phyloP scores from a whole-genome alignment of 495 filamentous ascomycete species.

The Gamarada debralockiae region DNA sequence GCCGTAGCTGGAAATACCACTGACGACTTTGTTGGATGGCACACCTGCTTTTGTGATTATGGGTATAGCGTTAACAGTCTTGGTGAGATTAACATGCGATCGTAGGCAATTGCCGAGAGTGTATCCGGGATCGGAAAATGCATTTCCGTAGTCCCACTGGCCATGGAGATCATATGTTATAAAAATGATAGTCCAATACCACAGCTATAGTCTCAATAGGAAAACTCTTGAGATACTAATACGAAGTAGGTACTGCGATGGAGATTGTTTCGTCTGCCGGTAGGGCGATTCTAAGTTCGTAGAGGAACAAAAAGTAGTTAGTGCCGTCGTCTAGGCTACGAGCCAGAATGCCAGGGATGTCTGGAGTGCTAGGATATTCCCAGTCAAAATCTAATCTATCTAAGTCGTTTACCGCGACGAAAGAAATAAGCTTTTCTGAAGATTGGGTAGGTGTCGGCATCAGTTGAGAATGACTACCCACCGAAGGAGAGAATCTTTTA shows the following conservation, averaged over 20 bases:
- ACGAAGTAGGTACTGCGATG: constrained; percentile 26
- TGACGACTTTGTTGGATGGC: constrained; percentile 31
- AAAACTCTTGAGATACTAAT: constrained; percentile 33
- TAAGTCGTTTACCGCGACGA: constrained; percentile 21
- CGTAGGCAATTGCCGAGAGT: constrained; percentile 27
- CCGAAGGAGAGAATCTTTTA: constrained; percentile 43
- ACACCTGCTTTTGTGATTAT: constrained; percentile 46
- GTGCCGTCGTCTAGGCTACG: constrained; percentile 24
- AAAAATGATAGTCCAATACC: constrained; percentile 30
- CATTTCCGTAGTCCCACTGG: constrained; percentile 12
- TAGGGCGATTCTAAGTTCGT: constrained; percentile 1
- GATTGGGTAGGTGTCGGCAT: constrained; percentile 29
- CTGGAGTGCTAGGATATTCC: constrained; percentile 29
- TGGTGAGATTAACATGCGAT: constrained; percentile 36
- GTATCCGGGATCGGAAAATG: constrained; percentile 19
- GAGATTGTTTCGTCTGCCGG: background rate
- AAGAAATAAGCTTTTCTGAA: constrained; percentile 32
- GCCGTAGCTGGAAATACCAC: constrained; percentile 33
- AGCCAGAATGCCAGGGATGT: constrained; percentile 36
- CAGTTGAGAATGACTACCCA: constrained; percentile 43
- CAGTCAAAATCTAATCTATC: constrained; percentile 28
- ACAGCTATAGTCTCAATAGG: constrained; percentile 24
- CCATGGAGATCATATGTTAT: constrained; percentile 40
- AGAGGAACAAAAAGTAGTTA: constrained; percentile 26
- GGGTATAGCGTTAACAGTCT: constrained; percentile 31